Evolutionary conservation across 305 asterid species (phyloP), one percentile per base, ranked within the genome.

Genomic region (Plantago lanceolata): DNA sequence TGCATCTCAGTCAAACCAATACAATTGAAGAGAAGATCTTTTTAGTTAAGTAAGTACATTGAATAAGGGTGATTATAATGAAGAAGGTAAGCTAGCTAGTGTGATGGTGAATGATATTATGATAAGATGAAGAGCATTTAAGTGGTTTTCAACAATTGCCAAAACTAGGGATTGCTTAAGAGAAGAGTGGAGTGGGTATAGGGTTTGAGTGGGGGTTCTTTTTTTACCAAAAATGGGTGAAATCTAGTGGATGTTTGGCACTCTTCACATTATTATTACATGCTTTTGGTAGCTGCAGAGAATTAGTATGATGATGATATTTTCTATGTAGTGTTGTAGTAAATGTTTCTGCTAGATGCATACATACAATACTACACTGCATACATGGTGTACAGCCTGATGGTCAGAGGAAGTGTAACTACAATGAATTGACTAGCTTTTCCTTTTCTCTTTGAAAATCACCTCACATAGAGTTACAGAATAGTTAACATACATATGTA

Each of bases 231-330:
- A 55, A 55, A 55, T 28, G 33, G 60, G 60, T 55, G 5, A 55
- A 55, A 55, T 55, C 60, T 55, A 55, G 60, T 55, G 60, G 60
- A 55, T 16, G 60, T 55, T 55, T 55, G 40, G 60, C 60, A 55
- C 60, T 55, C 60, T 55, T 55, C 6, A 26, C 60, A 55, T 24
- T 53, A 53, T 53, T 53, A 53, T 53, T 19, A n/a, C 33, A 37
- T 37, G 57, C 57, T 51, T 55, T 55, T 55, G 60, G 60, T 20
- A 55, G 60, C 59, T 54, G 59, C 59, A 54, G 12, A 2, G 60
- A 55, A 55, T 55, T 14, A 48, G 18, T 48, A 55, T 55, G 17
- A 55, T 35, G 35, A 53, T 53, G 28, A 24, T 11, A 35, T 35
- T 35, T 35, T 35, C 11, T 35, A 2, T 55, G 3, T n/a, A n/a